Percentiles rank a stretch among this genome's conserved stretches.
Conservation (phyloP, 768 basidiomycete species). For the Postia placenta region DNA sequence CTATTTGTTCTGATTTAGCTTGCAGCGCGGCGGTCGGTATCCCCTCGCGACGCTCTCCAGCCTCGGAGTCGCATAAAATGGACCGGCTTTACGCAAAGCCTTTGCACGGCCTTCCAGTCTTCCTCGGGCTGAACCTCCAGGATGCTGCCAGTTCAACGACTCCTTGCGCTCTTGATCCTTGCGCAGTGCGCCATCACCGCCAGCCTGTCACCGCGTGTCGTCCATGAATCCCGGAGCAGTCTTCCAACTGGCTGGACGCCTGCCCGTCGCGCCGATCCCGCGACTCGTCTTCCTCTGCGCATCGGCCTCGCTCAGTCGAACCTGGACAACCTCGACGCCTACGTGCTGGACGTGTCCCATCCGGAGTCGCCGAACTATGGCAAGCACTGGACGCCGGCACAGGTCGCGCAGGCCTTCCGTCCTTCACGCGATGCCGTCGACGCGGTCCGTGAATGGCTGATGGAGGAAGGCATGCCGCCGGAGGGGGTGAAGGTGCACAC, state of each 20-base stretch:
- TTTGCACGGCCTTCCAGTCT: no score
- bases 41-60: no score
- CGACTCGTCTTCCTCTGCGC: slow-evolving; percentile 38
- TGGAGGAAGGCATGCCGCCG: slow-evolving; percentile 32
- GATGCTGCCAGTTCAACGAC: no score
- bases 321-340: slow-evolving; percentile 37
- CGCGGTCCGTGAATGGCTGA: slow-evolving; percentile 39
- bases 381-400: slow-evolving; percentile 39
- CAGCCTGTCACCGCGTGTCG: slow-evolving; percentile 32
- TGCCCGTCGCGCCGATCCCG: slow-evolving; percentile 29
- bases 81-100: no score
- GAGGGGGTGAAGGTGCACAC: slow-evolving; percentile 32
- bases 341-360: slow-evolving; percentile 43
- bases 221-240: slow-evolving; percentile 15
- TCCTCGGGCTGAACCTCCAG: no score
- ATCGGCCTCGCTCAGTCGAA: slow-evolving; percentile 44
- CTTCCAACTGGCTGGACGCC: slow-evolving; percentile 36
- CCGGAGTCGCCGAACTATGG: slow-evolving; percentile 47
- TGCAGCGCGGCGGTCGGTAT: no score
- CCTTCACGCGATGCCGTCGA: slow-evolving; percentile 36
- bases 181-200: no score
- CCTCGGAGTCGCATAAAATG: no score
- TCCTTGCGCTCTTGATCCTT: no score
- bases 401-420: slow-evolving; percentile 40
- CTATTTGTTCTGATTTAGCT: no score